Conservation (phyloP, 2,329 filamentous ascomycete species). For the Diaporthe citri region DNA sequence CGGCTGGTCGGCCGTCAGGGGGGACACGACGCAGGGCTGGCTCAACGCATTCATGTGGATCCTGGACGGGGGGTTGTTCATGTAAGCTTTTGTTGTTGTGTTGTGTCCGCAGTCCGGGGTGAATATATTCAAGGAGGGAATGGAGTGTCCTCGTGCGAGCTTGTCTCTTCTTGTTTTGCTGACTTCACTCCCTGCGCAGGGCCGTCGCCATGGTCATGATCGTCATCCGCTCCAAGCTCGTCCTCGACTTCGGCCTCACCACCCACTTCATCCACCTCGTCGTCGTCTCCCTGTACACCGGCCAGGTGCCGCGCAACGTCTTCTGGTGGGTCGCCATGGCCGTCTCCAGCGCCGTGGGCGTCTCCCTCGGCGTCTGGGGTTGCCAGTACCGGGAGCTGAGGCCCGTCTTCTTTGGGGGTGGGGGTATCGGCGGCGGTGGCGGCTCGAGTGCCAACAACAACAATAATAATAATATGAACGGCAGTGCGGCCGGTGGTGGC, state of each 20-base stretch:
- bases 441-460: slow-evolving; percentile 53
- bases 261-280: slow-evolving; percentile 60
- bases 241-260: slow-evolving; percentile 93
- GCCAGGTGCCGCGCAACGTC: slow-evolving; percentile 78
- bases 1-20: slow-evolving; percentile 69
- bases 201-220: slow-evolving; percentile 86
- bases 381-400: slow-evolving; percentile 91
- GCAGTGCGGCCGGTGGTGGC: slow-evolving; percentile 42
- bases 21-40: slow-evolving; percentile 74
- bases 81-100: slow-evolving; percentile 51
- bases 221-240: slow-evolving; percentile 90
- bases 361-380: slow-evolving; percentile 84
- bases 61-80: slow-evolving; percentile 66
- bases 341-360: slow-evolving; percentile 58
- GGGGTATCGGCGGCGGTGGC: slow-evolving; percentile 33
- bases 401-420: slow-evolving; percentile 87
- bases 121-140: too few relatives aligned
- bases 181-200: slow-evolving; percentile 59
- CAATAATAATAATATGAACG: slow-evolving; percentile 41
- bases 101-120: too few relatives aligned
- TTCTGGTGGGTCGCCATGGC: slow-evolving; percentile 85
- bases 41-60: slow-evolving; percentile 70
- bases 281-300: slow-evolving; percentile 78
- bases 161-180: slow-evolving; percentile 14
- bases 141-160: slow-evolving; percentile 21